These are phyloP conservation scores for Urochloa ruziziensis DNA, from an alignment of 176 grass and related monocot species.

Conservation along the genomic window DNA sequence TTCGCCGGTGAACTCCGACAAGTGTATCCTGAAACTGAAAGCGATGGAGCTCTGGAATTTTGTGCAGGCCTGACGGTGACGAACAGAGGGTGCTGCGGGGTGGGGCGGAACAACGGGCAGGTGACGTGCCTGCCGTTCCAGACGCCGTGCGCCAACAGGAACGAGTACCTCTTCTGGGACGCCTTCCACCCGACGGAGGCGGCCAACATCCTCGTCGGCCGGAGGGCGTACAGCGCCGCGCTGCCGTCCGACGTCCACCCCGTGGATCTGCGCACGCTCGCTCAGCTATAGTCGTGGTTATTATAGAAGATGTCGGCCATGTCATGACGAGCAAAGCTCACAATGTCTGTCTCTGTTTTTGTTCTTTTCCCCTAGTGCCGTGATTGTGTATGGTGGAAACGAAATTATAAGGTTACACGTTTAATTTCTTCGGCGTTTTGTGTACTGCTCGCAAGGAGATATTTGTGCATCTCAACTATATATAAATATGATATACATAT, in stretches of 20 bases:
- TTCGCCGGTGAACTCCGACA: too few species aligned
- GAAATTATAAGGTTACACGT: background rate
- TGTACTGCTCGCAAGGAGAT: background rate
- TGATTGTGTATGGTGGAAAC: background rate
- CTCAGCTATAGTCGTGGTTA: constrained; percentile 32
- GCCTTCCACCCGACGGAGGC: constrained; percentile 95
- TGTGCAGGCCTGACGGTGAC: constrained; percentile 69
- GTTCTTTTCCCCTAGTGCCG: background rate
- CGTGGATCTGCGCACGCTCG: constrained; percentile 64
- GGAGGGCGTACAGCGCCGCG: constrained; percentile 63
- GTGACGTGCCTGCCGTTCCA: constrained; percentile 90
- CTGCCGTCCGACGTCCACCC: constrained; percentile 67
- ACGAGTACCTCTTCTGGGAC: constrained; percentile 92
- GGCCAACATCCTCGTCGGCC: constrained; percentile 63
- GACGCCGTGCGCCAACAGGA: constrained; percentile 71
- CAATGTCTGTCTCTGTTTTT: too few species aligned
- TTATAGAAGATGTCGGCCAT: background rate
- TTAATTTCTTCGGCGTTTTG: too few species aligned
- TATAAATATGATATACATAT: constrained; percentile 15
- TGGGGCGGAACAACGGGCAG: constrained; percentile 98
- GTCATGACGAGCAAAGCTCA: too few species aligned
- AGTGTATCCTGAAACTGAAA: too few species aligned
- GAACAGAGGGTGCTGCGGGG: constrained; percentile 80
- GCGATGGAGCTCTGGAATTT: too few species aligned
- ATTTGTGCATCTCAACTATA: constrained; percentile 2